Conservation (phyloP, 2,329 filamentous ascomycete species). For the Trichoderma brevicompactum region DNA sequence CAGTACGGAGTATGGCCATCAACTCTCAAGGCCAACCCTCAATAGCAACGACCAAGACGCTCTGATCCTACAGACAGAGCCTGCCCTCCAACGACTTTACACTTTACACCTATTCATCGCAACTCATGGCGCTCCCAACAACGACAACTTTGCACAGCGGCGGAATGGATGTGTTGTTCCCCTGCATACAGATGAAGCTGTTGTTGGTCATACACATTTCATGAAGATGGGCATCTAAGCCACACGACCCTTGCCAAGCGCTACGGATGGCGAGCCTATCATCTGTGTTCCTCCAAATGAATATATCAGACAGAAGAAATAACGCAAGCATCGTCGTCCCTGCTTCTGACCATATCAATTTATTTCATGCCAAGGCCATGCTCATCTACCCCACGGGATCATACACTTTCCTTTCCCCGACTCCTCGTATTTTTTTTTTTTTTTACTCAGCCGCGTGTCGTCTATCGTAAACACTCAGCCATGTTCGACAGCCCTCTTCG, state of each 20-base stretch:
- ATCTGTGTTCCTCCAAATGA: neutral
- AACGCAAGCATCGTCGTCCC: neutral
- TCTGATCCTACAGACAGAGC: too few species aligned
- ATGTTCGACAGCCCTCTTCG: neutral
- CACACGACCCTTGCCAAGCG: constrained; percentile 6
- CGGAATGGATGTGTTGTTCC: neutral
- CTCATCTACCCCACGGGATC: constrained; percentile 5
- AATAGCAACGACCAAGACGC: too few species aligned
- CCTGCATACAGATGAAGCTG: neutral
- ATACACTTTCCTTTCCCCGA: neutral
- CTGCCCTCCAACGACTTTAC: too few species aligned
- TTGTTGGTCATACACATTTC: constrained; percentile 15
- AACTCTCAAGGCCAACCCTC: too few species aligned
- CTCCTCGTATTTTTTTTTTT: neutral
- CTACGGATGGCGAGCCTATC: neutral
- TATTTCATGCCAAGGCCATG: neutral
- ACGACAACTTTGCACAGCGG: neutral
- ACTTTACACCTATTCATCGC: neutral
- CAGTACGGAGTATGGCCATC: too few species aligned
- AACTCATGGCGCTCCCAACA: neutral
- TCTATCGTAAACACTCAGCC: constrained; percentile 5
- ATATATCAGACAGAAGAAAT: neutral
- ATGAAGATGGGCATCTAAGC: constrained; percentile 9
- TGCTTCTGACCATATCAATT: neutral
- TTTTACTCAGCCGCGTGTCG: neutral